These are phyloP conservation scores for Brassica rapa DNA, from an alignment of 345 rosid species.

Conservation along the genomic window DNA sequence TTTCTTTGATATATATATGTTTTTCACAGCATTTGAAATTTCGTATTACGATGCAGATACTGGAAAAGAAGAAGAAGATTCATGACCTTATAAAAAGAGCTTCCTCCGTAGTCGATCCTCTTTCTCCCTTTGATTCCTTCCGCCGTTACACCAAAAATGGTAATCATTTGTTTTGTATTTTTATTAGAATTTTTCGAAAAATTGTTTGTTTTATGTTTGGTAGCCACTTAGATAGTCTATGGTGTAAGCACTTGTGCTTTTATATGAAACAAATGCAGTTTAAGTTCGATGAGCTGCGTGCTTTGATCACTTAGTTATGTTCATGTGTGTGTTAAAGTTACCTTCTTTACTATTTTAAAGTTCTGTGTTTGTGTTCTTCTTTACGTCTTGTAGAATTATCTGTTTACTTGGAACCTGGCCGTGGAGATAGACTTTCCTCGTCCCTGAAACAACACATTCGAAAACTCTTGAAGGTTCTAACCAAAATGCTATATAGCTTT, in stretches of 20 bases:
- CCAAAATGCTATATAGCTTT: neutral
- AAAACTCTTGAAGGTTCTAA: slow-evolving; percentile 60
- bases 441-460: slow-evolving; percentile 55
- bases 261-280: too few relatives aligned
- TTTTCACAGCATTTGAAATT: too few relatives aligned
- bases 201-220: too few relatives aligned
- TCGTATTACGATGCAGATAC: slow-evolving; percentile 40
- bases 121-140: slow-evolving; percentile 60
- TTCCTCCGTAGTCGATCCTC: slow-evolving; percentile 60
- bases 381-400: slow-evolving; percentile 52
- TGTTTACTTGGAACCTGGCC: slow-evolving; percentile 59
- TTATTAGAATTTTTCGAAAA: too few relatives aligned
- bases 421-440: slow-evolving; percentile 68
- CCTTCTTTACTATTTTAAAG: too few relatives aligned
- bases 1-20: too few relatives aligned
- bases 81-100: slow-evolving; percentile 63
- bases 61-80: slow-evolving; percentile 69
- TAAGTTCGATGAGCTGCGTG: too few relatives aligned
- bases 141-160: slow-evolving; percentile 59
- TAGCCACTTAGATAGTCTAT: neutral
- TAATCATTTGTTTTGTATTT: neutral
- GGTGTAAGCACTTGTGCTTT: too few relatives aligned
- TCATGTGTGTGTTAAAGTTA: too few relatives aligned
- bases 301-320: too few relatives aligned
- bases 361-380: neutral